Evolutionary conservation across 1,284 basidiomycete species (phyloP).

Genomic region (Xerocomus nothofagi): DNA sequence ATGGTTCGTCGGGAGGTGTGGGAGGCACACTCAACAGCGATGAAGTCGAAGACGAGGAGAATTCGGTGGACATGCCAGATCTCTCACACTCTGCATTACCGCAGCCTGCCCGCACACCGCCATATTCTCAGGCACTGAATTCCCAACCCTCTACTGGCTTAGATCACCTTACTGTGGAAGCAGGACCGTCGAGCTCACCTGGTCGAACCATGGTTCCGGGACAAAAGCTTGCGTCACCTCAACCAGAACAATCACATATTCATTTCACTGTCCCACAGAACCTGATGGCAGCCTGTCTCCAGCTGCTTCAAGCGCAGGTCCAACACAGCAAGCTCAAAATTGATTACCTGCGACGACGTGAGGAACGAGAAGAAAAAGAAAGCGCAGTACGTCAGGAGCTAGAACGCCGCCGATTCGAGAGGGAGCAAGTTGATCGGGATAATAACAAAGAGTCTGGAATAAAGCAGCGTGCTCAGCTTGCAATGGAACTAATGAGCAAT

Average conservation of each 20-base stretch:
- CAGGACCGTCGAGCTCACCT: constrained; percentile 22
- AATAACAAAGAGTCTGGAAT: constrained; percentile 49
- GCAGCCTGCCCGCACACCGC: constrained; percentile 26
- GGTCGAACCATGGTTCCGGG: constrained; percentile 28
- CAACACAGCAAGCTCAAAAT: constrained; percentile 61
- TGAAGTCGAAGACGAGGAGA: constrained; percentile 51
- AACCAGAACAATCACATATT: constrained; percentile 40
- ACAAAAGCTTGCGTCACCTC: constrained; percentile 20
- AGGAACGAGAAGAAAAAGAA: constrained; percentile 62
- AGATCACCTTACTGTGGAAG: constrained; percentile 21
- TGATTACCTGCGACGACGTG: constrained; percentile 60
- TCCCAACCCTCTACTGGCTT: constrained; percentile 13
- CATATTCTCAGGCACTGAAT: constrained; percentile 25
- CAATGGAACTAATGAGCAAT: constrained; percentile 60
- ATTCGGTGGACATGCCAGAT: constrained; percentile 43
- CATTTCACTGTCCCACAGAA: constrained; percentile 56
- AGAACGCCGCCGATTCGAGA: constrained; percentile 47
- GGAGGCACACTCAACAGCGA: constrained; percentile 37
- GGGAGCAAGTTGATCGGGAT: constrained; percentile 53
- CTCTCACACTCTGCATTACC: constrained; percentile 26
- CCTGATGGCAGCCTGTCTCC: constrained; percentile 56
- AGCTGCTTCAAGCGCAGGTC: constrained; percentile 56
- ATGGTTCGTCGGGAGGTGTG: constrained; percentile 25
- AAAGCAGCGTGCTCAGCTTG: constrained; percentile 62
- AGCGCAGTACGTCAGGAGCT: constrained; percentile 46